A percentile compares a stretch with the other conserved stretches of the same genome.
Evolutionary conservation across 495 filamentous ascomycete genomes (phyloP).

Genomic region (Chlorociboria aeruginascens): DNA sequence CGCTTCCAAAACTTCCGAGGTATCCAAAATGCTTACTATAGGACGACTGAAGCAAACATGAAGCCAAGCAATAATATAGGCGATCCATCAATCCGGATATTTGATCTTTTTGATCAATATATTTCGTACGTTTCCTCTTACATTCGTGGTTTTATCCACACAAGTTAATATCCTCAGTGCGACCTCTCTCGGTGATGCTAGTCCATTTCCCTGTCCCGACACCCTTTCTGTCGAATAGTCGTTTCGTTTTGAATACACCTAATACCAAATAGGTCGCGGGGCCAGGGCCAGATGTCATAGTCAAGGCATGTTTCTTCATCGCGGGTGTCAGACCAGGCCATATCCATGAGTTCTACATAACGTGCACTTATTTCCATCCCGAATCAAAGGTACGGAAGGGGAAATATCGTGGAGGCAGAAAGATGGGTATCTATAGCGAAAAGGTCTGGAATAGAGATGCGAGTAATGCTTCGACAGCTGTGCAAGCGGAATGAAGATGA

Average conservation of each 20-base stretch:
- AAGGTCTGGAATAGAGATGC: conserved; percentile 21
- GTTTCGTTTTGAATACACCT: background rate
- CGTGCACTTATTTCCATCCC: conserved; percentile 27
- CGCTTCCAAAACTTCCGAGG: no score
- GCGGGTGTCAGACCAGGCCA: conserved; percentile 27
- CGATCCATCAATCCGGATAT: background rate
- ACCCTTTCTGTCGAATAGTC: background rate
- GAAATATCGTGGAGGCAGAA: conserved; percentile 16
- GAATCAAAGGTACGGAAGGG: conserved; percentile 22
- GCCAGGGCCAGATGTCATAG: conserved; percentile 20
- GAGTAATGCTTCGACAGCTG: conserved; percentile 13
- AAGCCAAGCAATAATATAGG: no score
- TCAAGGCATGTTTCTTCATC: conserved; percentile 28
- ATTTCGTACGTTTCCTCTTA: conserved; percentile 4
- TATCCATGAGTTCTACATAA: conserved; percentile 30
- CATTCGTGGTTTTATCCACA: background rate
- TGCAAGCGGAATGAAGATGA: background rate
- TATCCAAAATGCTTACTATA: no score
- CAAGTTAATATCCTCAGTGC: background rate
- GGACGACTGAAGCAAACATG: no score
- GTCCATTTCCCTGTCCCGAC: background rate
- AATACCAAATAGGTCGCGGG: conserved; percentile 11
- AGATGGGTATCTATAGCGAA: conserved; percentile 17
- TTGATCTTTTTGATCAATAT: conserved; percentile 12
- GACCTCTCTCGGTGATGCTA: conserved; percentile 4